Evolutionary conservation across 1,139 yeast genomes (phyloP), one percentile per base, ranked within the genome.

Genomic region (Lodderomyces margitis): DNA sequence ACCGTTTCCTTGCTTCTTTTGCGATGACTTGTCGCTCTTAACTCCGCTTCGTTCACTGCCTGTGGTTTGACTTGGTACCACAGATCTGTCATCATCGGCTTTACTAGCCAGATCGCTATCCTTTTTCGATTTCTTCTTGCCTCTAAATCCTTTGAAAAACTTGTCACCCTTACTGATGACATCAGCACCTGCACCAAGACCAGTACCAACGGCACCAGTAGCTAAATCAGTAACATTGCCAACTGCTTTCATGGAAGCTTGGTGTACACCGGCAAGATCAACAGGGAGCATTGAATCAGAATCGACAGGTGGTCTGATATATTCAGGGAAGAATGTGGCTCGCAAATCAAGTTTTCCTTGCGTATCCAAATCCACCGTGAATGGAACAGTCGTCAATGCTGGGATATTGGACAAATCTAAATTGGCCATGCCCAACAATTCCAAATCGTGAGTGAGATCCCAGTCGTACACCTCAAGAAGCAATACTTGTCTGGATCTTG

Each of bases 391-490:
- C 28, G 69, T 55, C 36, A 64, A 62, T 1, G 82, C 77, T 17
- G 69, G 70, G 30, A 83, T 53, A 1, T 66, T 53, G 1, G 78
- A 64, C 25, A 82, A 61, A 50, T 81, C 83, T 36, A 84, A 49
- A 4, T 51, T 52, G 2, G 75, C 75, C 32, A 61, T 51, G 37
- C 91, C 89, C 42, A 85, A 62, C 30, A 74, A 59, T 52, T 79
- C 84, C 57, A 82, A 80, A 40, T 73, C 76, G 48, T 86, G 89
- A 21, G 88, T 76, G 54, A 81, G 72, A 61, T 85, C 92, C 92
- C 92, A 85, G 60, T 85, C 94, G 54, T 65, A 78, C 11, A 82
- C 78, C 41, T 74, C 75, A 33, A 82, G 52, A 34, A 62, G 47
- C 21, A 83, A 55, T 19, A 66, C 53, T 38, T 75, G 70, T 57